phyloP scores from a whole-genome alignment of 257 asterid genomes.

The Gentiana macrophylla region DNA sequence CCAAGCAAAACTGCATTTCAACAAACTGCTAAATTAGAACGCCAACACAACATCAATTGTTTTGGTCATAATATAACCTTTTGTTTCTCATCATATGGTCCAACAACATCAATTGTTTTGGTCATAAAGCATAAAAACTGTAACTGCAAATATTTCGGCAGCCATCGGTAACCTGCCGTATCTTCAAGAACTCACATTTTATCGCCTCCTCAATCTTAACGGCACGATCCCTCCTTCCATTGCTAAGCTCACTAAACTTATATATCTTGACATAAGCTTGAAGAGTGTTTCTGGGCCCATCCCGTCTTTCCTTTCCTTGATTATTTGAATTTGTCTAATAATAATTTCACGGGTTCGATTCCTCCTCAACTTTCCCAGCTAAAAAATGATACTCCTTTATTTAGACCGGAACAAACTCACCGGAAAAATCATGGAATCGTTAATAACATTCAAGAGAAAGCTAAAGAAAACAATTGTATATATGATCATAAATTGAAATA shows the following conservation, averaged over 20 bases:
- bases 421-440: background rate
- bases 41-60: no score
- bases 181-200: conserved; percentile 14
- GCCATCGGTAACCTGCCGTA: conserved; percentile 25
- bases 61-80: no score
- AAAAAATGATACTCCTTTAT: conserved; percentile 14
- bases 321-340: conserved; percentile 28
- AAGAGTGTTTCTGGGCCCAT: conserved; percentile 19
- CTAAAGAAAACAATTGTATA: background rate
- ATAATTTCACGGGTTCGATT: conserved; percentile 32
- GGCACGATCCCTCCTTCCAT: no score
- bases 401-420: conserved; percentile 47
- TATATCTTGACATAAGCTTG: conserved; percentile 4
- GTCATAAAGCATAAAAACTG: no score
- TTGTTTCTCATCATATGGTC: no score
- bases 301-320: conserved; percentile 29
- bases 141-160: conserved; percentile 6
- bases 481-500: background rate
- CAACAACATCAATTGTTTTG: no score
- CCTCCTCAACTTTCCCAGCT: conserved; percentile 31
- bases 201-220: no score
- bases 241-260: no score
- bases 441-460: background rate
- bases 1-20: no score
- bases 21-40: no score